Evolutionary conservation across 129 eudicot species (phyloP).

Genomic region (Flaveria trinervia): DNA sequence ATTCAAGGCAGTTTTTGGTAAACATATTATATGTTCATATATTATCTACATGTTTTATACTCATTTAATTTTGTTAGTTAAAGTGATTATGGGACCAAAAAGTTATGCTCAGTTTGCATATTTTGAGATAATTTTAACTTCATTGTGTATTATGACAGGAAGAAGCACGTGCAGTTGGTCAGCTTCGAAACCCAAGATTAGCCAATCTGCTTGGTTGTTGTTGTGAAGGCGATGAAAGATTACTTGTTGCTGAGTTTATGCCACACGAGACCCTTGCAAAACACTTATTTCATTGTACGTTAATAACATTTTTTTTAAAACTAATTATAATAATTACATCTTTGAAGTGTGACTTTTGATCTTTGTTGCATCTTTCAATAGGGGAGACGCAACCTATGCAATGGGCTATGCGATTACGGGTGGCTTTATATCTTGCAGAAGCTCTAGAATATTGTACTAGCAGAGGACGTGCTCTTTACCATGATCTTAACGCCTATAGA

Average conservation of each 20-base stretch:
- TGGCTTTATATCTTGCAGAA: constrained; percentile 80
- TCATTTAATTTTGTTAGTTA: neutral
- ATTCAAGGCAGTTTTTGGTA: constrained; percentile 74
- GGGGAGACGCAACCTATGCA: constrained; percentile 96
- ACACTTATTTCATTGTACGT: constrained; percentile 83
- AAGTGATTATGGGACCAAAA: neutral
- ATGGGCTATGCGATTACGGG: constrained; percentile 96
- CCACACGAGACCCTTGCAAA: constrained; percentile 85
- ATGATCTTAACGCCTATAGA: constrained; percentile 90
- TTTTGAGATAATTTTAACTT: neutral
- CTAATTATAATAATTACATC: neutral
- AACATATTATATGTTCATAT: neutral
- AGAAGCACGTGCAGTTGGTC: constrained; percentile 86
- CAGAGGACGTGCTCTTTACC: constrained; percentile 79
- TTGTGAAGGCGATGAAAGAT: constrained; percentile 79
- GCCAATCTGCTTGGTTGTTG: constrained; percentile 89
- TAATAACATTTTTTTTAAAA: neutral
- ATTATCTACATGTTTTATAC: neutral
- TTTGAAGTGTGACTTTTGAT: constrained; percentile 8
- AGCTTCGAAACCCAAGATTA: constrained; percentile 67
- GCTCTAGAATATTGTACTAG: constrained; percentile 90
- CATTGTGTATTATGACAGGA: constrained; percentile 43
- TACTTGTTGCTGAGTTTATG: constrained; percentile 85
- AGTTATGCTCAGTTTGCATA: neutral
- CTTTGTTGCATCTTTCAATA: constrained; percentile 37